Percentiles rank a stretch among this genome's conserved stretches.
Conservation (phyloP, 768 basidiomycete species). For the Lactarius trivialis region DNA sequence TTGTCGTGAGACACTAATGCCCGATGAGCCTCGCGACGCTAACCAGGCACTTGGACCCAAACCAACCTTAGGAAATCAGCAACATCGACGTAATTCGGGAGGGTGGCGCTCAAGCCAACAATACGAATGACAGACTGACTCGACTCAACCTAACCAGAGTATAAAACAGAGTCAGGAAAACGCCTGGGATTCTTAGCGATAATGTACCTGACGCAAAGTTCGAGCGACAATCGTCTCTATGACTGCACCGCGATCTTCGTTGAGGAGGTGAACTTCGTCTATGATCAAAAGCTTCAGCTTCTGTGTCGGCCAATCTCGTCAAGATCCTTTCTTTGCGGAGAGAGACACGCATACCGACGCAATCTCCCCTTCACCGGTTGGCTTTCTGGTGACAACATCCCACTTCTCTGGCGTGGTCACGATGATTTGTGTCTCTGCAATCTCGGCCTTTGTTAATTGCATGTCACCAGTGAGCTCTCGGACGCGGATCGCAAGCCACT, state of each 20-base stretch:
- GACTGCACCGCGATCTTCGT: slow-evolving; percentile 96
- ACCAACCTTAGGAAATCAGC: slow-evolving; percentile 94
- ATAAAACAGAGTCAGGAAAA: not conserved
- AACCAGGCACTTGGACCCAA: slow-evolving; percentile 17
- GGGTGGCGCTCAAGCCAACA: slow-evolving; percentile 90
- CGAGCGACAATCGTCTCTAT: slow-evolving; percentile 97
- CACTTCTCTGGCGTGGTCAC: slow-evolving; percentile 99
- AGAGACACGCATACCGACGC: slow-evolving; percentile 57
- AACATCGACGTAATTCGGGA: slow-evolving; percentile 96
- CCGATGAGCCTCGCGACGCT: slow-evolving; percentile 6
- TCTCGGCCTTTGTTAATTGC: slow-evolving; percentile 92
- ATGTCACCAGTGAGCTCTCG: slow-evolving; percentile 87
- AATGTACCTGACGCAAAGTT: slow-evolving; percentile 74
- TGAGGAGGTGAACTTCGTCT: slow-evolving; percentile 94
- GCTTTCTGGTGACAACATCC: slow-evolving; percentile 98
- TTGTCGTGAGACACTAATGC: slow-evolving; percentile 68
- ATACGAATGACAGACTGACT: slow-evolving; percentile 94
- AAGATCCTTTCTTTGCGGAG: not conserved
- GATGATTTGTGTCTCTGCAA: slow-evolving; percentile 92
- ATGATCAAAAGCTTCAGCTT: slow-evolving; percentile 92
- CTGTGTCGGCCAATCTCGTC: slow-evolving; percentile 35
- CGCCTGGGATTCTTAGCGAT: not conserved
- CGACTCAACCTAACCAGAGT: slow-evolving; percentile 71
- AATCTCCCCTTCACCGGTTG: slow-evolving; percentile 94
- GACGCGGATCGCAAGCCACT: slow-evolving; percentile 82